Base-by-base conservation (phyloP, 202 grass and related monocot genomes). In the Zizania palustris region DNA sequence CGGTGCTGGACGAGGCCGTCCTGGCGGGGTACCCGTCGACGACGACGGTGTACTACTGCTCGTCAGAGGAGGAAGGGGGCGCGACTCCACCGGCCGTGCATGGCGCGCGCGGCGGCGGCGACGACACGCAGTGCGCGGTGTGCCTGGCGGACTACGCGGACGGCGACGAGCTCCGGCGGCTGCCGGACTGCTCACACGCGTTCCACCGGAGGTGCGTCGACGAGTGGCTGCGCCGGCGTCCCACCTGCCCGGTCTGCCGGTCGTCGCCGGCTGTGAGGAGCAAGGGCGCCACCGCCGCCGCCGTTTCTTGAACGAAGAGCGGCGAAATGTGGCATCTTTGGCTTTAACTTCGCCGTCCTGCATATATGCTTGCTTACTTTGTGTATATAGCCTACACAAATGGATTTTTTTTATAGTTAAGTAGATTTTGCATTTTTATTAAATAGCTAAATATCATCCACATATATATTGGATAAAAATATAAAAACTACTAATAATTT, bases 141-240 rank as follows among this genome's bases (percentile, higher is more conserved):
- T 97, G 94, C 75, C 80, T 90, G 76, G 65, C 22, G 55, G 89
- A 92, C 34, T 93, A 92, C 78, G 80, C 46, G 8, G 82, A 86
- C 63, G 78, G 67, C 4, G 94, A 90, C 61, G 82, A 89, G 70
- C 82, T 97, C 14, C 79, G 91, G 49, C 60, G 50, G 75, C 53
- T 97, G 50, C 91, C 91, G 5, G 87, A 77, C 4, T 97, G 89
- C 65, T 37, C 58, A 1, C 94, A 97, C 80, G 54, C 82, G 79
- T 97, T 97, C 78, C 94, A 97, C 45, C 68, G 83, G 2, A 37
- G 14, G 11, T 97, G 94, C 65, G 51, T 92, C 18, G 91, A 97
- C 81, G 75, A 66, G 18, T 97, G 94, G 94, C 81, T 97, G n/a
- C 80, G 70, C 44, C 82, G 60, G 6, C 86, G 80, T 6, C 73